phyloP scores from a whole-genome alignment of 2,329 filamentous ascomycete genomes.

The Xylaria sp. region DNA sequence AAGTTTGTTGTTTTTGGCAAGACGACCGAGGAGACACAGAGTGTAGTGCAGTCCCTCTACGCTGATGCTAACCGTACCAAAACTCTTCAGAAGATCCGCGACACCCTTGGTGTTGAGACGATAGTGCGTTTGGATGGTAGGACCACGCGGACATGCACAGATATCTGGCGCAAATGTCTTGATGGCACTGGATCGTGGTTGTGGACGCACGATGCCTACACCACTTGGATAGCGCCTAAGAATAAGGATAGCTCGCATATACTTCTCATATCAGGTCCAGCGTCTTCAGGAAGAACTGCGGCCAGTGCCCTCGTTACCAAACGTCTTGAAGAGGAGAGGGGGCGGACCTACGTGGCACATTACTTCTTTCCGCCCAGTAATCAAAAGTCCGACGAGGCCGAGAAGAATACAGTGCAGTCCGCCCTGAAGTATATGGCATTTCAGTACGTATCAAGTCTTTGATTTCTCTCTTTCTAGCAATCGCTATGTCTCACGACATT shows the following conservation, averaged over 20 bases:
- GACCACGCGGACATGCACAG: constrained; percentile 42
- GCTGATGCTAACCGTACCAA: constrained; percentile 39
- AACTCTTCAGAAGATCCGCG: constrained; percentile 39
- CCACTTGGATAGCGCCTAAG: constrained; percentile 29
- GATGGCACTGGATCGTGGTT: constrained; percentile 34
- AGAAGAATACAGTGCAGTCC: constrained; percentile 39
- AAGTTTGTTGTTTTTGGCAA: constrained; percentile 32
- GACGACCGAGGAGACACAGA: constrained; percentile 30
- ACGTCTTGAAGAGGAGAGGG: constrained; percentile 42
- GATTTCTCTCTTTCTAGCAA: neutral
- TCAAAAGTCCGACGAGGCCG: constrained; percentile 39
- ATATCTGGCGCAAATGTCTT: constrained; percentile 32
- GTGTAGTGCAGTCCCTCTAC: constrained; percentile 33
- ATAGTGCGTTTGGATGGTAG: constrained; percentile 40
- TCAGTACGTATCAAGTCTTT: constrained; percentile 28
- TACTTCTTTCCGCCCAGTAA: constrained; percentile 44
- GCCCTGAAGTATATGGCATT: constrained; percentile 47
- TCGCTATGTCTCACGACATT: neutral
- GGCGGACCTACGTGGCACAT: constrained; percentile 43
- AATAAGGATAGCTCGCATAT: constrained; percentile 35
- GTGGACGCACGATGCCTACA: constrained; percentile 35
- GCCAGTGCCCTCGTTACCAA: constrained; percentile 42
- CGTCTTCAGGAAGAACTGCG: constrained; percentile 43
- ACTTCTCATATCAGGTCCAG: constrained; percentile 40
- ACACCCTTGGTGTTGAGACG: constrained; percentile 34